Percentiles rank a stretch among this genome's conserved stretches.
Conservation (phyloP, 768 basidiomycete species). For the Austroboletus eburneus region DNA sequence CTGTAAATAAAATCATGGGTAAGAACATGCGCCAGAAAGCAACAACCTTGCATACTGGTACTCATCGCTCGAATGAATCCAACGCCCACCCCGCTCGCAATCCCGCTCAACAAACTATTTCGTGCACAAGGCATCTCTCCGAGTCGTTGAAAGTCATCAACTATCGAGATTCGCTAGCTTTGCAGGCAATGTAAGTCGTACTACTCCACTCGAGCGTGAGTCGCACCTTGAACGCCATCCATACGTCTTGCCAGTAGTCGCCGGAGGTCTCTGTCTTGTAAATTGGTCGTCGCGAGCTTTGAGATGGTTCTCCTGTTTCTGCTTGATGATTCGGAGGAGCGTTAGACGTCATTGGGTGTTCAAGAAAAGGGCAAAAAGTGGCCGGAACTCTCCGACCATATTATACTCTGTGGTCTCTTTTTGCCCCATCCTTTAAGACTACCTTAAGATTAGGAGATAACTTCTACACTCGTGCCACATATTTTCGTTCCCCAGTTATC, state of each 20-base stretch:
- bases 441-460: no score
- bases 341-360: constrained; percentile 8
- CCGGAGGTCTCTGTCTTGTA: constrained; percentile 31
- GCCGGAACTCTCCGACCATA: no score
- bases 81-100: constrained; percentile 74
- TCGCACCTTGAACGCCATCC: constrained; percentile 31
- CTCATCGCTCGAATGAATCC: constrained; percentile 69
- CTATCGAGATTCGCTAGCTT: constrained; percentile 45
- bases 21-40: constrained; percentile 1
- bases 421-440: no score
- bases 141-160: constrained; percentile 56
- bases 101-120: constrained; percentile 69
- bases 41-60: constrained; percentile 43
- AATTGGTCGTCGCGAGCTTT: constrained; percentile 18
- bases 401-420: no score
- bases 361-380: no score
- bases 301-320: constrained; percentile 4
- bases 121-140: constrained; percentile 74
- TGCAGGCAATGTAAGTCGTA: constrained; percentile 13
- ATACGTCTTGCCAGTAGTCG: constrained; percentile 29
- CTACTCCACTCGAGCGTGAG: not conserved
- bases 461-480: no score
- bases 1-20: constrained; percentile 22
- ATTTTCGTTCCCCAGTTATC: no score
- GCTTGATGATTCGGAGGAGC: not conserved